phyloP scores from a whole-genome alignment of 2,329 filamentous ascomycete species.

The Neofusicoccum parvum region DNA sequence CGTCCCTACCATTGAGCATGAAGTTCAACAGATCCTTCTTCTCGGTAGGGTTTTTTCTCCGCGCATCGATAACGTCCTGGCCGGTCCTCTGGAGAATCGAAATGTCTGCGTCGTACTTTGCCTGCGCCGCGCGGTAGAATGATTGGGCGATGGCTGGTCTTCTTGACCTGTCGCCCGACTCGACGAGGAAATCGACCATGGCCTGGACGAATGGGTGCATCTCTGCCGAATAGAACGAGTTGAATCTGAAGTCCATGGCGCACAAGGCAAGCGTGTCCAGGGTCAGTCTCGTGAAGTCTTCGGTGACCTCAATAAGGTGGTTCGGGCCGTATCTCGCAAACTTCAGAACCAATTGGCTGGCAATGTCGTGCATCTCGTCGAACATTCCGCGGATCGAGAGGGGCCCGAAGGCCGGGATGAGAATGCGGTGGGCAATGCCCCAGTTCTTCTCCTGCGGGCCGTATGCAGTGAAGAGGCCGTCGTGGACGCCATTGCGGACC shows the following conservation, averaged over 20 bases:
- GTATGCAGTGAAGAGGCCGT: constrained; percentile 46
- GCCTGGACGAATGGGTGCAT: constrained; percentile 43
- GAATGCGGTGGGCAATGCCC: constrained; percentile 64
- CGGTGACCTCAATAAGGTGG: constrained; percentile 37
- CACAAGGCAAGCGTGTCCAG: constrained; percentile 43
- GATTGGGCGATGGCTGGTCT: constrained; percentile 35
- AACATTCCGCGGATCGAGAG: constrained; percentile 70
- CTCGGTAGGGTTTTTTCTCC: constrained; percentile 56
- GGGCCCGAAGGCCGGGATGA: constrained; percentile 72
- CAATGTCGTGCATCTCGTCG: constrained; percentile 59
- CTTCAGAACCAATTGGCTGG: constrained; percentile 66
- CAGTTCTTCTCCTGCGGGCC: constrained; percentile 37
- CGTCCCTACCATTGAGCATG: constrained; percentile 62
- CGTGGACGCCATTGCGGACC: constrained; percentile 39
- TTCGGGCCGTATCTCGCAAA: constrained; percentile 59
- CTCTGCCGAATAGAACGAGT: constrained; percentile 40
- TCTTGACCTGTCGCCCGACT: constrained; percentile 37
- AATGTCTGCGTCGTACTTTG: constrained; percentile 58
- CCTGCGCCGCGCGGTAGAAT: constrained; percentile 37
- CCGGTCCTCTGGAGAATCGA: constrained; percentile 58
- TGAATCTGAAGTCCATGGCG: constrained; percentile 46
- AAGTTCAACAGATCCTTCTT: constrained; percentile 64
- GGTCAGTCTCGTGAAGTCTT: constrained; percentile 42
- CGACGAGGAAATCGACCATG: constrained; percentile 41
- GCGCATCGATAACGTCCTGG: constrained; percentile 59